phyloP scores from a whole-genome alignment of 306 rosid species.

The Betula pendula region DNA sequence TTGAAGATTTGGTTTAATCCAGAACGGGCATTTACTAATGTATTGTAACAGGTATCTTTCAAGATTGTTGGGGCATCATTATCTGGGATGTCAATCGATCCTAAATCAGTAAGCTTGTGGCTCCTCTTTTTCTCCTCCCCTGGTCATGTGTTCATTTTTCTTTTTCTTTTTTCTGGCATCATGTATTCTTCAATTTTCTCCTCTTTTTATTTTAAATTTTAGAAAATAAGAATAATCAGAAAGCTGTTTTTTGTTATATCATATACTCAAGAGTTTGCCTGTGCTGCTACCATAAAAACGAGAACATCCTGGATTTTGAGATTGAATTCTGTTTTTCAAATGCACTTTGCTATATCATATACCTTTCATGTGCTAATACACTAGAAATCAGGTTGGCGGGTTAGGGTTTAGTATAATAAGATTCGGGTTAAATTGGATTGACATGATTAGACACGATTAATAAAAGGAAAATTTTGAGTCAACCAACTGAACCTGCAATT shows the following conservation, averaged over 20 bases:
- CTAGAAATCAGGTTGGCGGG: background rate
- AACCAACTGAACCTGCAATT: no score
- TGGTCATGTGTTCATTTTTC: background rate
- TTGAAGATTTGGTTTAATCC: slow-evolving; percentile 17
- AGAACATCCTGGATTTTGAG: background rate
- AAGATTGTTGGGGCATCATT: slow-evolving; percentile 83
- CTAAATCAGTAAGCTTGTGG: slow-evolving; percentile 76
- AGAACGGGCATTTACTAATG: slow-evolving; percentile 22
- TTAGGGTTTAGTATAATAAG: no score
- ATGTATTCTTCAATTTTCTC: no score
- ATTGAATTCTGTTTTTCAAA: background rate
- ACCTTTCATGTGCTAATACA: background rate
- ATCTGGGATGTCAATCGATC: slow-evolving; percentile 74
- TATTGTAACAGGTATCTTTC: slow-evolving; percentile 64
- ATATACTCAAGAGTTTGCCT: background rate
- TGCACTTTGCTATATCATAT: background rate
- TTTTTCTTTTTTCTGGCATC: background rate
- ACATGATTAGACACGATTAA: no score
- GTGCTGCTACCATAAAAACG: background rate
- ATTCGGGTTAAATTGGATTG: no score
- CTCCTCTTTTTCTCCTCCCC: slow-evolving; percentile 15
- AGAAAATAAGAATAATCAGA: background rate
- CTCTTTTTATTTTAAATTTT: background rate
- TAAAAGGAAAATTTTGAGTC: no score
- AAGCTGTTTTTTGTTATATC: background rate